Evolutionary conservation across 768 basidiomycete species (phyloP).

Genomic region (Naganishia kalamii): DNA sequence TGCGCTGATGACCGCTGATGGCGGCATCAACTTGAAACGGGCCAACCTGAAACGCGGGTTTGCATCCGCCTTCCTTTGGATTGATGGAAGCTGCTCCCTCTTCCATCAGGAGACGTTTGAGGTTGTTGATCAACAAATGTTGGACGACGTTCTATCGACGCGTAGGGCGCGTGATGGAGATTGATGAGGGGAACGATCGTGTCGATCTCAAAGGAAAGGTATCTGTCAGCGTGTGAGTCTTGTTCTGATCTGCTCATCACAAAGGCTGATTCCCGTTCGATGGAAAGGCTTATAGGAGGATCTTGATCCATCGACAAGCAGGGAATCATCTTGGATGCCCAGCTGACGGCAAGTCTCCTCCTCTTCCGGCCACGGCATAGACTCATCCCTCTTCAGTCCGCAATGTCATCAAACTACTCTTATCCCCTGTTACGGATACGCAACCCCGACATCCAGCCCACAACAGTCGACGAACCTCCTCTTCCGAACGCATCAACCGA

Average conservation of each 20-base stretch:
- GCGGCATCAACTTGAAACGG: neutral
- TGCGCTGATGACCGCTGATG: neutral
- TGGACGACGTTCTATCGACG: neutral
- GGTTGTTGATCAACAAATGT: conserved; percentile 4
- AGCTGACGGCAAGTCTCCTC: neutral
- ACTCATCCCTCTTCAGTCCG: neutral
- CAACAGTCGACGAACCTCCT: neutral
- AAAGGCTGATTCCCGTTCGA: too few species aligned
- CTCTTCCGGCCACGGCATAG: neutral
- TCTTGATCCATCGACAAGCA: too few species aligned
- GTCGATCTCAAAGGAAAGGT: too few species aligned
- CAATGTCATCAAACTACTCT: conserved; percentile 2
- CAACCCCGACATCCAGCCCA: neutral
- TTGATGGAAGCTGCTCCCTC: neutral
- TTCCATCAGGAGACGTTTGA: conserved; percentile 3
- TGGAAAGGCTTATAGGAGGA: too few species aligned
- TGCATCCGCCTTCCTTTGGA: neutral
- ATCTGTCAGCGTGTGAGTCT: too few species aligned
- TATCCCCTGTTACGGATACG: neutral
- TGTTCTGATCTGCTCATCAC: too few species aligned
- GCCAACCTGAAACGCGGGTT: conserved; percentile 3
- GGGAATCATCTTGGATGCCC: too few species aligned
- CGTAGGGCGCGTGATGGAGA: neutral
- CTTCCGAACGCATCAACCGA: too few species aligned
- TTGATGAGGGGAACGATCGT: neutral